phyloP scores from a whole-genome alignment of 768 basidiomycete species.

The Lyophyllum semitale region DNA sequence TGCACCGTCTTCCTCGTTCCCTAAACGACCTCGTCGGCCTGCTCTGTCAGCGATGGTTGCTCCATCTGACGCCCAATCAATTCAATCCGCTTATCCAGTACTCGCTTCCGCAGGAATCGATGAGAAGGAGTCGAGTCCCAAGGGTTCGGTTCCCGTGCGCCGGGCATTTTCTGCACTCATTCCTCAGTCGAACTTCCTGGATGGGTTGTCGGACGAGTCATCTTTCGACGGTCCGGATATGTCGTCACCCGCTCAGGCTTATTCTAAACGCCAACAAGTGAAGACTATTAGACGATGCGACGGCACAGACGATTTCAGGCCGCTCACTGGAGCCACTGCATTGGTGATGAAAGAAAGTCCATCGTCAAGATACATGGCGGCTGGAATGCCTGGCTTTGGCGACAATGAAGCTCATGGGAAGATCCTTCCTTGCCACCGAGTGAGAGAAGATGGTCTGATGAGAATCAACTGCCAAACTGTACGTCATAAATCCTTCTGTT shows the following conservation, averaged over 20 bases:
- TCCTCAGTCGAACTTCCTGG: slow-evolving; percentile 56
- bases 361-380: slow-evolving; percentile 53
- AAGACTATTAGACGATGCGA: slow-evolving; percentile 80
- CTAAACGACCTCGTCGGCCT: slow-evolving; percentile 67
- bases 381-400: slow-evolving; percentile 83
- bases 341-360: slow-evolving; percentile 57
- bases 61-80: slow-evolving; percentile 38
- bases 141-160: slow-evolving; percentile 52
- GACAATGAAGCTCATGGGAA: slow-evolving; percentile 94
- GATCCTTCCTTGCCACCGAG: slow-evolving; percentile 89
- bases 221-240: slow-evolving; percentile 71
- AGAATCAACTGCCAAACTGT: slow-evolving; percentile 83
- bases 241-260: slow-evolving; percentile 83
- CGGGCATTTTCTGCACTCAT: slow-evolving; percentile 80
- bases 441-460: slow-evolving; percentile 94
- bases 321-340: slow-evolving; percentile 68
- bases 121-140: slow-evolving; percentile 30
- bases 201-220: slow-evolving; percentile 49
- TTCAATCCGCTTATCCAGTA: slow-evolving; percentile 45
- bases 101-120: slow-evolving; percentile 29
- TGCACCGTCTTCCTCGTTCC: slow-evolving; percentile 50
- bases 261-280: slow-evolving; percentile 73
- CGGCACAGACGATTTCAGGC: slow-evolving; percentile 80
- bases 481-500: slow-evolving; percentile 32
- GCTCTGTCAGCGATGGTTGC: slow-evolving; percentile 65